phyloP scores from a whole-genome alignment of 1,284 basidiomycete genomes.

The Rhodotorula sp. region DNA sequence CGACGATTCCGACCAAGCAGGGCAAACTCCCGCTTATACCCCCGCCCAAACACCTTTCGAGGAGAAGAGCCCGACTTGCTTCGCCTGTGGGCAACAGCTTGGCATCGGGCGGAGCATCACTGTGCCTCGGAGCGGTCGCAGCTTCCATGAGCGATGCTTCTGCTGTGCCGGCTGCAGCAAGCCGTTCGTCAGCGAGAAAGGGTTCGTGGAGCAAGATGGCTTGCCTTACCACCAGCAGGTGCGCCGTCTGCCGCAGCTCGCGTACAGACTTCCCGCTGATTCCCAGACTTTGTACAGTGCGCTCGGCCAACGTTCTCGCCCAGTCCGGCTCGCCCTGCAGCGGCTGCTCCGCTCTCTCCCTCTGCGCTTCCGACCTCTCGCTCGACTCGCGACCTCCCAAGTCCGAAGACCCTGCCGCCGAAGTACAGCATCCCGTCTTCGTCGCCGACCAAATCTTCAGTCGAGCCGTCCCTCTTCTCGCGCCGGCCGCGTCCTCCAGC shows the following conservation, averaged over 20 bases:
- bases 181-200: constrained; percentile 11
- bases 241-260: neutral
- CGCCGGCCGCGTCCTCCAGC: constrained; percentile 21
- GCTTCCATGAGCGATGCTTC: constrained; percentile 28
- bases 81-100: constrained; percentile 8
- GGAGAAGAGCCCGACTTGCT: constrained; percentile 1
- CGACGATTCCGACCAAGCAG: neutral
- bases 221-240: constrained; percentile 27
- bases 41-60: neutral
- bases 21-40: neutral
- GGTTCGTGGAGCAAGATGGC: constrained; percentile 26
- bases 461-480: constrained; percentile 25
- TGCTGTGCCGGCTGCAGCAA: constrained; percentile 17
- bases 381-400: neutral
- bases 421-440: neutral
- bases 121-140: constrained; percentile 14
- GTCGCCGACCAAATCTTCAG: neutral
- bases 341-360: constrained; percentile 7
- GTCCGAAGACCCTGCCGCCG: constrained; percentile 1
- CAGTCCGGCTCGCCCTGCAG: constrained; percentile 8
- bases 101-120: constrained; percentile 21
- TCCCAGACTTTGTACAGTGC: neutral
- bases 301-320: neutral
- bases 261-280: neutral
- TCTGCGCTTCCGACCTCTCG: neutral